Evolutionary conservation across 495 filamentous ascomycete species (phyloP), one percentile per base, ranked within the genome.

Genomic region (Penicillium crystallinum): DNA sequence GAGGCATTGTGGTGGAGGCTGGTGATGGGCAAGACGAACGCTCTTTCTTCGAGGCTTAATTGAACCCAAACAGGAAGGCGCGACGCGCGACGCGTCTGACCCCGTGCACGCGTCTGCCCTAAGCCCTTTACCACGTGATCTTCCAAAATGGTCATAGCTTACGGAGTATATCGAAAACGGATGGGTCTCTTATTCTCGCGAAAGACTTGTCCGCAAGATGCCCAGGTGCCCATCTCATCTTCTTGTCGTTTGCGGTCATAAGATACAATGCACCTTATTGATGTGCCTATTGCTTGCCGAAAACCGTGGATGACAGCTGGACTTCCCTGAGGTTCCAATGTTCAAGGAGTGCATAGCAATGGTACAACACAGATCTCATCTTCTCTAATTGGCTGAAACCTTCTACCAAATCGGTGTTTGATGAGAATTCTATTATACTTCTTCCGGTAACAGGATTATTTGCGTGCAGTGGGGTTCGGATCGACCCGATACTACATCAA

Each of bases 1-100:
- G 78, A 48, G 80, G 78, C 80, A 82, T 82, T 43, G 27, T 62
- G 58, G 46, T 37, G 17, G 29, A 43, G 22, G n/a, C 22, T 58
- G 23, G 9, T 12, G 15, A 41, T 37, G 34, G 35, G 23, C n/a
- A n/a, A 14, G 41, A 18, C 41, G 27, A 14, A 44, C 39, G 17
- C 7, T 35, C 34, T 40, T 23, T 23, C n/a, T 17, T 34, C 6
- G 19, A 12, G 45, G 34, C 23, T 47, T 44, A 55, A 38, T 44
- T 36, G 15, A 57, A 15, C 57, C 56, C 49, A 53, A 60, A 63
- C 51, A 43, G 55, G 52, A 54, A 58, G 33, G 22, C 52, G 38
- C 39, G 34, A 46, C 50, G 55, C 50, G 44, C 46, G 43, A 59
- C 58, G 61, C 61, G 61, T 54, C 22, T 9, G 18, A 17, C 1